phyloP scores from a whole-genome alignment of 225 moss, liverwort and hornwort species.

The Asterella californica region DNA sequence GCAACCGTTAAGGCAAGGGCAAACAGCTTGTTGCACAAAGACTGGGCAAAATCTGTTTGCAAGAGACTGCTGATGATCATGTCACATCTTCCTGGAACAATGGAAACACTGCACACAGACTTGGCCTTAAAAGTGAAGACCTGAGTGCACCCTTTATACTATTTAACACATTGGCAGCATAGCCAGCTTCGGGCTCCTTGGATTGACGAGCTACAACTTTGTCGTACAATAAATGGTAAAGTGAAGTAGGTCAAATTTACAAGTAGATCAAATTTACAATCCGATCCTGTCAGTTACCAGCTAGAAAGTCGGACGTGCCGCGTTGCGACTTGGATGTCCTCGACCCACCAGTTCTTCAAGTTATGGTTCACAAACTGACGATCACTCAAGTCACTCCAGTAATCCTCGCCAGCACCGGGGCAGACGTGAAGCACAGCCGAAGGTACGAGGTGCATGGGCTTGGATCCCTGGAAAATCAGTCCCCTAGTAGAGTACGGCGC shows the following conservation, averaged over 20 bases:
- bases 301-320: constrained; percentile 30
- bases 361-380: constrained; percentile 28
- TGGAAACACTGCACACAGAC: not conserved
- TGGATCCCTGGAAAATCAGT: constrained; percentile 31
- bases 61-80: no score
- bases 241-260: not conserved
- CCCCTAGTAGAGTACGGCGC: constrained; percentile 48
- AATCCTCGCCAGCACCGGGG: constrained; percentile 25
- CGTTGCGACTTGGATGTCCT: constrained; percentile 26
- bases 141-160: not conserved
- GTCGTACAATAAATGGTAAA: not conserved
- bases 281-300: constrained; percentile 23
- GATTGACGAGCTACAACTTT: not conserved
- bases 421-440: constrained; percentile 42
- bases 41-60: no score
- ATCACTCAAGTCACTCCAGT: constrained; percentile 19
- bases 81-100: no score
- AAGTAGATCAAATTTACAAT: not conserved
- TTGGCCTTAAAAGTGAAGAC: not conserved
- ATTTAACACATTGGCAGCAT: not conserved
- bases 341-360: constrained; percentile 32
- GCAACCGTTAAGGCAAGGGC: no score
- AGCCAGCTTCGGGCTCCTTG: not conserved
- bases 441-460: constrained; percentile 44
- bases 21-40: no score